Conservation (phyloP, 805 yeast species). For the Pichia phayaonensis region DNA sequence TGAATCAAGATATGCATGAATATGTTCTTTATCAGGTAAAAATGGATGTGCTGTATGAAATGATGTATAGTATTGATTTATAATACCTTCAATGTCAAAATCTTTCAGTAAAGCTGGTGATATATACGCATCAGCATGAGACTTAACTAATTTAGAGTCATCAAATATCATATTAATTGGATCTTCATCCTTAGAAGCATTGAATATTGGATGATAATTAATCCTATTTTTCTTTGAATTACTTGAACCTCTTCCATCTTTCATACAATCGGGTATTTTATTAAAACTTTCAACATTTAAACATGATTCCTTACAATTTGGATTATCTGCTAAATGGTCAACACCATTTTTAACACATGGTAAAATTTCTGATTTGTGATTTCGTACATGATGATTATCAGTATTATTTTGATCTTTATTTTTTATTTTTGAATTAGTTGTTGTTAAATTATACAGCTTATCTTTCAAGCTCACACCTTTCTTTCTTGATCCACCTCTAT, state of each 20-base stretch:
- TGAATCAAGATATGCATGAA: constrained; percentile 27
- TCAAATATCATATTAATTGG: constrained; percentile 23
- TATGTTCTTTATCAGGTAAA: constrained; percentile 33
- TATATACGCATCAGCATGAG: constrained; percentile 22
- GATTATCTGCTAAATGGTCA: constrained; percentile 13
- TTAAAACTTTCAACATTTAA: constrained; percentile 21
- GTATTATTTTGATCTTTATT: neutral
- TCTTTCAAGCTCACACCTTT: constrained; percentile 35
- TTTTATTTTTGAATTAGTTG: neutral
- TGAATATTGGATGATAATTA: constrained; percentile 26
- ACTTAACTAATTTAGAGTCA: constrained; percentile 8
- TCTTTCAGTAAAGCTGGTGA: constrained; percentile 23
- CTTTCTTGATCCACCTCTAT: constrained; percentile 46
- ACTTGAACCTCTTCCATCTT: constrained; percentile 7
- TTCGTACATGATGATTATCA: neutral
- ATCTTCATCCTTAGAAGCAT: constrained; percentile 22
- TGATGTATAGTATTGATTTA: constrained; percentile 28
- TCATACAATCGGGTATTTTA: constrained; percentile 25
- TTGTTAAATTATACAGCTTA: constrained; percentile 2
- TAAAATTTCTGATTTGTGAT: constrained; percentile 13
- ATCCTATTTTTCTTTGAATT: constrained; percentile 7
- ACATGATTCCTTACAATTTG: constrained; percentile 23
- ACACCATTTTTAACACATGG: constrained; percentile 26
- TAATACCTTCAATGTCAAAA: constrained; percentile 22
- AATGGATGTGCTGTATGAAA: constrained; percentile 42